Percentiles rank a stretch among this genome's conserved stretches.
These are phyloP conservation scores for Chaetothyriales sp. DNA, from an alignment of 2,329 filamentous ascomycete genomes.

Conservation along the genomic window DNA sequence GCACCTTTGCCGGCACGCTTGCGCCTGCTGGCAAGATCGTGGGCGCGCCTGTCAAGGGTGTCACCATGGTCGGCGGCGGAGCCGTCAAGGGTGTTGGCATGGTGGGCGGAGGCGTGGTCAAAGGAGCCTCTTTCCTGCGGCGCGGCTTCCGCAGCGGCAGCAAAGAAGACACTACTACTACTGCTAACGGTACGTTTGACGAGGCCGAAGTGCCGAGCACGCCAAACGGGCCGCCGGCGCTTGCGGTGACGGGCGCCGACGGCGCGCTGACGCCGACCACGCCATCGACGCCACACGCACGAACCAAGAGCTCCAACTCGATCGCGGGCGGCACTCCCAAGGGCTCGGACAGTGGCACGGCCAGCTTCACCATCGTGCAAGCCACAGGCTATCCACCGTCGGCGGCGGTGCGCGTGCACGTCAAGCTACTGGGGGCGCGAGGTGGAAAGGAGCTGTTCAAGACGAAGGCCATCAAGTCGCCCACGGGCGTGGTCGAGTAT, in stretches of 20 bases:
- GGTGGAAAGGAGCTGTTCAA: conserved; percentile 68
- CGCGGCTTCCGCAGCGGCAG: conserved; percentile 53
- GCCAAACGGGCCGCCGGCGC: conserved; percentile 24
- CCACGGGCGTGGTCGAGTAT: conserved; percentile 50
- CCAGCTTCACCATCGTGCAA: conserved; percentile 65
- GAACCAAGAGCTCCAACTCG: conserved; percentile 36
- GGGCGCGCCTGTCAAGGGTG: conserved; percentile 87
- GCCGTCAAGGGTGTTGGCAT: conserved; percentile 75
- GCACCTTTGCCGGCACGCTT: conserved; percentile 81
- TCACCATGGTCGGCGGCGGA: conserved; percentile 65
- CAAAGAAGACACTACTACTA: conserved; percentile 13
- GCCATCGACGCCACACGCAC: conserved; percentile 26
- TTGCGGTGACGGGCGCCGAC: conserved; percentile 20
- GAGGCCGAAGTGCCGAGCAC: conserved; percentile 9
- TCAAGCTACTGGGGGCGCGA: conserved; percentile 55
- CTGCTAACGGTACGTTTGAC: conserved; percentile 2
- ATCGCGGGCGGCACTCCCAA: conserved; percentile 36
- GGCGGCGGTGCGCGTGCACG: conserved; percentile 62
- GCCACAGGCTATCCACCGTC: conserved; percentile 64
- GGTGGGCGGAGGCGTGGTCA: conserved; percentile 70
- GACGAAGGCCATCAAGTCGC: conserved; percentile 74
- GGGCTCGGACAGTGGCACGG: conserved; percentile 55
- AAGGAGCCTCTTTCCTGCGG: conserved; percentile 80
- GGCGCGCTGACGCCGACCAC: conserved; percentile 11
- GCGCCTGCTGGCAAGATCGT: conserved; percentile 77